phyloP scores from a whole-genome alignment of 2,329 filamentous ascomycete genomes.

The Clonostachys solani region DNA sequence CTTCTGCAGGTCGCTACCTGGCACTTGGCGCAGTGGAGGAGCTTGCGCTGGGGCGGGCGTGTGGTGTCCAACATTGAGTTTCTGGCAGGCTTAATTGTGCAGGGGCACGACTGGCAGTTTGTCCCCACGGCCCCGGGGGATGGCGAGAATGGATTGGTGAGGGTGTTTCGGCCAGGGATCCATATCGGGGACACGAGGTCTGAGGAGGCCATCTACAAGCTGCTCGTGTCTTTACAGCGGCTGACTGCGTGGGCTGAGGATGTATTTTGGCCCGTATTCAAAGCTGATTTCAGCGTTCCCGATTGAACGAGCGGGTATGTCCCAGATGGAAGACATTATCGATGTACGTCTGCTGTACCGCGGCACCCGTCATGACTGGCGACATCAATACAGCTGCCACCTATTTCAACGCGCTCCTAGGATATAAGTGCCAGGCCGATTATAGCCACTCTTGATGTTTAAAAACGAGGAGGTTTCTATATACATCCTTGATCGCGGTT shows the following conservation, averaged over 20 bases:
- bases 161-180: constrained; percentile 1
- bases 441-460: no score
- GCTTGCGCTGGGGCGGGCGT: constrained; percentile 3
- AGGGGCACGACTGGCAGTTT: constrained; percentile 12
- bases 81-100: constrained; percentile 9
- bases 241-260: constrained; percentile 5
- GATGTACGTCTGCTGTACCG: no score
- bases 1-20: constrained; percentile 10
- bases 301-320: no score
- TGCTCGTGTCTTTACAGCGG: constrained; percentile 5
- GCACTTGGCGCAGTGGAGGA: constrained; percentile 11
- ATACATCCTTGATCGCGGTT: no score
- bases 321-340: no score
- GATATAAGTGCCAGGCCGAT: no score
- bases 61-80: constrained; percentile 6
- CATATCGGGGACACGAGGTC: constrained; percentile 6
- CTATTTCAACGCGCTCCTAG: no score
- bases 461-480: no score
- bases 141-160: constrained; percentile 2
- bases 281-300: neutral
- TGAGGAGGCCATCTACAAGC: constrained; percentile 6
- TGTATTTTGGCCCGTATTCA: constrained; percentile 8
- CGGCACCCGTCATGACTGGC: no score
- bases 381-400: no score
- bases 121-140: constrained; percentile 6